Evolutionary conservation across 257 asterid species (phyloP), one percentile per base, ranked within the genome.

Genomic region (Gardenia jasminoides): DNA sequence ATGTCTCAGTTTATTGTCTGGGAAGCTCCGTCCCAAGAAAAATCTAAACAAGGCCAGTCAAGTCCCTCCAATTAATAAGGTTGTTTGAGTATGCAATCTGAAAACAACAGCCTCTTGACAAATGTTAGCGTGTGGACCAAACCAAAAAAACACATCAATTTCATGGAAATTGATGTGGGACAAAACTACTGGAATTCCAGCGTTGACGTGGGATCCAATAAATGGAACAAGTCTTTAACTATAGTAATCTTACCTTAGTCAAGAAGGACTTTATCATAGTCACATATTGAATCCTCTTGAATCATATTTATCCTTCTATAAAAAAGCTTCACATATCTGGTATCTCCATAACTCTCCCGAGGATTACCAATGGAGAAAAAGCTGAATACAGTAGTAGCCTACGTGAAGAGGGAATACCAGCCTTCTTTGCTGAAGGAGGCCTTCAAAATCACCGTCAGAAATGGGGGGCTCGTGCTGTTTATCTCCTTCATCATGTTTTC

Each of bases 341-440:
- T 13, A 22, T 46, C n/a, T 6, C 13, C 12, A 36, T 0, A 26
- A 50, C 26, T 10, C 0, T 4, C 46, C 5, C 62, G 59, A 9
- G 33, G 50, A 64, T 47, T 61, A 54, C 26, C 43, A 62, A 79
- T 79, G 82, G 82, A 72, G 41, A 67, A 36, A 64, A 39, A 73
- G 48, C 13, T 56, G 30, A 79, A n/a, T 31, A 15, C 24, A 47
- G 64, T 22, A 47, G 64, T 22, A 6, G 43, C 46, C 19, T 20
- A 47, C 72, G 12, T 56, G 75, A 36, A 30, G 67, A 69, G 47
- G 65, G 56, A 36, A 7, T 54, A 20, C 44, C 79, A 66, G 31
- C 68, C 79, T 66, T 69, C 79, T 19, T n/a, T 80, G 39, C 70
- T 73, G 3, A 73, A 10, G 39, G 62, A 80, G 65, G 75, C 79